These are phyloP conservation scores for Penicillium vulpinum DNA, from an alignment of 2,329 filamentous ascomycete genomes.

Conservation along the genomic window DNA sequence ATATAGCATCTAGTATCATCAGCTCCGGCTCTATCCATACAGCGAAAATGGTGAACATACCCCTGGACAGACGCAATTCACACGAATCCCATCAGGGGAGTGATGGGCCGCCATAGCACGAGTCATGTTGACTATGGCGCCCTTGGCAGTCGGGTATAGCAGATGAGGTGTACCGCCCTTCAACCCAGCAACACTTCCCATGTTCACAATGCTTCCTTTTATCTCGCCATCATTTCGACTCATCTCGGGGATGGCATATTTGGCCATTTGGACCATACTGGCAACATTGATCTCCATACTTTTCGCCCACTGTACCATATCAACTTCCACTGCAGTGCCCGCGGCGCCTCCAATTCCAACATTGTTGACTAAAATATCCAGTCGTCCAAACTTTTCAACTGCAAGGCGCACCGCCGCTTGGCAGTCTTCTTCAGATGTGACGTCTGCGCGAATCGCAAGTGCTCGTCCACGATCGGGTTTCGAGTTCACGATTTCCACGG, in stretches of 20 bases:
- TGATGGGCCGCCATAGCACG: slow-evolving; percentile 59
- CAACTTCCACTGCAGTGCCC: slow-evolving; percentile 62
- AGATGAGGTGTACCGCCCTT: slow-evolving; percentile 56
- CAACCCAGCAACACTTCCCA: slow-evolving; percentile 58
- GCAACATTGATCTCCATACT: slow-evolving; percentile 63
- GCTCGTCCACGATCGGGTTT: slow-evolving; percentile 40
- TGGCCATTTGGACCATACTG: slow-evolving; percentile 66
- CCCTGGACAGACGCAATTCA: slow-evolving; percentile 58
- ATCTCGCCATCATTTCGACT: slow-evolving; percentile 50
- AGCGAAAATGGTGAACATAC: slow-evolving; percentile 6
- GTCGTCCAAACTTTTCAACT: slow-evolving; percentile 49
- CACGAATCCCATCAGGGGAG: slow-evolving; percentile 51
- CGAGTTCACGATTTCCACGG: slow-evolving; percentile 53
- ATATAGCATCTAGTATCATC: slow-evolving; percentile 47
- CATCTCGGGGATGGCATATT: slow-evolving; percentile 64
- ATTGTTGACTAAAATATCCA: slow-evolving; percentile 66
- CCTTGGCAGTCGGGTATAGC: slow-evolving; percentile 56
- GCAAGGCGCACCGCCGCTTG: slow-evolving; percentile 44
- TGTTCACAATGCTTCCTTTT: slow-evolving; percentile 48
- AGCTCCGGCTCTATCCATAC: background rate
- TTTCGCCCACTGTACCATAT: slow-evolving; percentile 59
- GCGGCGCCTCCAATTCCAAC: slow-evolving; percentile 61
- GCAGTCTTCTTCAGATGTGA: slow-evolving; percentile 58
- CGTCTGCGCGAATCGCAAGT: slow-evolving; percentile 46
- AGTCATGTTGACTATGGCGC: slow-evolving; percentile 58